Base-by-base conservation (phyloP, 257 asterid species). In the Solanum clarkiae region DNA sequence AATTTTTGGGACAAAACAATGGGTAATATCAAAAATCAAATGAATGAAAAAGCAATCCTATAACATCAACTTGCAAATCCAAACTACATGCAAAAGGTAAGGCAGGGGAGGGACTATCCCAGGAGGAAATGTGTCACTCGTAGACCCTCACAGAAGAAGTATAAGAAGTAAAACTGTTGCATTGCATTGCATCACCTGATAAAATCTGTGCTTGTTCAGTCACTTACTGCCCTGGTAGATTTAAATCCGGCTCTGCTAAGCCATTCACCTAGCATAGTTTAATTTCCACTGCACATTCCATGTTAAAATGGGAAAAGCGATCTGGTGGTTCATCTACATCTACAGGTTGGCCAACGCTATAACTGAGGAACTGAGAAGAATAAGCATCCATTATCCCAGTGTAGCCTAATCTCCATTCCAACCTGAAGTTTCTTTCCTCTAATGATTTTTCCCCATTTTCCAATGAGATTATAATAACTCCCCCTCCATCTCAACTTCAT, bases 401-500 rank as follows among this genome's bases (percentile, higher is more conserved):
- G 92, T 57, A 94, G 86, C 79, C 91, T 92, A 86, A 94, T 91
- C 92, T 94, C 98, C 86, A 86, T 93, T 80, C 98, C 95, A 40
- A 88, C 93, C 8, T 89, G 92, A 44, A 94, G 94, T 57, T 91
- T 90, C 92, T 89, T 94, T 87, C 90, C 97, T 90, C 98, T 87
- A 74, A 94, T 89, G 75, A 94, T 92, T 88, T 93, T 92, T 12
- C 98, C 98, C 98, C 98, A 94, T 88, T 94, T 94, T 24, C 98
- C 98, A 89, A 93, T 91, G 81, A 94, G 94, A 89, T 94, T 94
- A 86, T 94, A 94, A 59, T 92, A 94, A 86, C 97, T 94, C 24
- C 94, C 94, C 42, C 95, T 91, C 97, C 95, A 94, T 88, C 89
- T 91, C 90, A 94, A 85, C 89, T 93, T 94, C 97, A 93, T 94